These are phyloP conservation scores for Lepiota brunneoincarnata DNA, from an alignment of 768 basidiomycete genomes.

Conservation along the genomic window DNA sequence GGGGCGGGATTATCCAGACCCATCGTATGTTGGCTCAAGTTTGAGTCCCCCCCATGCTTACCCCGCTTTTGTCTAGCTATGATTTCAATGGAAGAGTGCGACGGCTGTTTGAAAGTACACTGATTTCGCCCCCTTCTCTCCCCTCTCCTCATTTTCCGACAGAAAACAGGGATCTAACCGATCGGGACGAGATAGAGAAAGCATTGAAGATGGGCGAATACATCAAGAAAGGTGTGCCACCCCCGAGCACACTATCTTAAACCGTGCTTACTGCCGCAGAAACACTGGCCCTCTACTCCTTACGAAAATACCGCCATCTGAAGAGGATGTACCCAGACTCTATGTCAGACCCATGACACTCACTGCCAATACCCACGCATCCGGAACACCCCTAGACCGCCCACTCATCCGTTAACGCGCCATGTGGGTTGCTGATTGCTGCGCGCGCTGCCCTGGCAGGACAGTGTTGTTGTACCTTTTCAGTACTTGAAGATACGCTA, in stretches of 20 bases:
- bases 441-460: background rate
- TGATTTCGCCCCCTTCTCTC: background rate
- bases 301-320: constrained; percentile 81
- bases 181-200: constrained; percentile 71
- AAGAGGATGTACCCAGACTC: constrained; percentile 63
- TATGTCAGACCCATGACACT: constrained; percentile 22
- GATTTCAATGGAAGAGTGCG: constrained; percentile 75
- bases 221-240: constrained; percentile 72
- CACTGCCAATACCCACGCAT: background rate
- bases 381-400: background rate
- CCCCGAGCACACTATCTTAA: background rate
- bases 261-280: constrained; percentile 40
- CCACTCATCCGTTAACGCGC: background rate
- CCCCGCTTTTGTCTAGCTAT: constrained; percentile 40
- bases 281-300: constrained; percentile 77
- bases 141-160: constrained; percentile 8
- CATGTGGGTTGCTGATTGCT: background rate
- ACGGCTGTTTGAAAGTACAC: constrained; percentile 70
- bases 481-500: background rate
- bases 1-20: constrained; percentile 80
- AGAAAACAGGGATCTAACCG: constrained; percentile 69
- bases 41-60: constrained; percentile 5
- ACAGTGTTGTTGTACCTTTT: background rate
- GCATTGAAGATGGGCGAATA: constrained; percentile 77
- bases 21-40: constrained; percentile 50